Conservation (phyloP, 768 basidiomycete genomes). For the Naganishia vaughanmartiniae region DNA sequence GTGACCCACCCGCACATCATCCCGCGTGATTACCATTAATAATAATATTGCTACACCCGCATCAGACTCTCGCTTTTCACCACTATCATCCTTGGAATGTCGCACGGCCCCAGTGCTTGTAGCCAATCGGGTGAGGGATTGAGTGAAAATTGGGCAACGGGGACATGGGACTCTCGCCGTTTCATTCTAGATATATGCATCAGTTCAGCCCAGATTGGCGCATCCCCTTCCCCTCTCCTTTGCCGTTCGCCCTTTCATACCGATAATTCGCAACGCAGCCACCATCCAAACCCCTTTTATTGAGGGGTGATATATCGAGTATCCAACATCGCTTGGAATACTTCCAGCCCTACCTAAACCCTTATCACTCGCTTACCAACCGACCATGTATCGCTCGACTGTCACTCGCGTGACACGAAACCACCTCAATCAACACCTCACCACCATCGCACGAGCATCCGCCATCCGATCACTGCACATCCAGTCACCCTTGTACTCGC, state of each 20-base stretch:
- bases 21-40: not conserved
- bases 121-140: not conserved
- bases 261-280: not conserved
- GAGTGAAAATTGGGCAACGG: not conserved
- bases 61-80: not conserved
- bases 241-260: not conserved
- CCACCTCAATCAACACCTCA: slow-evolving; percentile 3
- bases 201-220: not conserved
- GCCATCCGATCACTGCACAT: not conserved
- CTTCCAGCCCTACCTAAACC: not conserved
- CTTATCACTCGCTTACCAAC: not conserved
- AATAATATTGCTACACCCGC: not conserved
- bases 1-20: not conserved
- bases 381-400: slow-evolving; percentile 7
- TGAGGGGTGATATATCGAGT: not conserved
- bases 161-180: not conserved
- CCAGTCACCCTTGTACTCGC: slow-evolving; percentile 4
- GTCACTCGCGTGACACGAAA: slow-evolving; percentile 11
- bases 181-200: not conserved
- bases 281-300: not conserved
- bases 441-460: not conserved
- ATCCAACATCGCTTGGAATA: not conserved
- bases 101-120: no score
- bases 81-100: no score
- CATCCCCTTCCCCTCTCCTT: not conserved